Evolutionary conservation across 805 yeast genomes (phyloP), one percentile per base, ranked within the genome.

Genomic region (Lipomyces anomalus): DNA sequence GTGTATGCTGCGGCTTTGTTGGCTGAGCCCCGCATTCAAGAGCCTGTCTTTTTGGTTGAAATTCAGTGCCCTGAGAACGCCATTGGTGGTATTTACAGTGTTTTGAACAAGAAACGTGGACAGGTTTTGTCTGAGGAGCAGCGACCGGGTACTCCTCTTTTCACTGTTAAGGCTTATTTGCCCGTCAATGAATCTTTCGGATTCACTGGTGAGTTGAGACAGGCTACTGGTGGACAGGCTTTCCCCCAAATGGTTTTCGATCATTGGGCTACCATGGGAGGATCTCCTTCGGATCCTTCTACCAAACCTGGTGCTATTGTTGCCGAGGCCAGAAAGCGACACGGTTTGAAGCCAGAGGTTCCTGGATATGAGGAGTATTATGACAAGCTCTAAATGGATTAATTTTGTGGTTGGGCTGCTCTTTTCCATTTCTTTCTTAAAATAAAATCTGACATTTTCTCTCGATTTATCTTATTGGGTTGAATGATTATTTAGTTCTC

Each of bases 201-300:
- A 84, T 90, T 90, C 95, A 84, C 95, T 66, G 92, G 94, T 79
- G 95, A 89, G 69, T 84, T 90, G 70, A 87, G 98, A 82, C 97
- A 90, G 79, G 96, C 97, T 70, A 90, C 98, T 69, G 97, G 96
- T 85, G 98, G 98, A 75, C 98, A 90, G 82, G 98, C 98, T 74
- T 90, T 90, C 98, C 98, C 98, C 77, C 97, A 90, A 79, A 80
- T 92, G 95, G 94, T 92, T 74, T 92, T 90, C 76, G 97, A 92
- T 75, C 98, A 90, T 75, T 90, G 97, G 97, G 77, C 87, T 61
- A 73, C 86, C 65, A 76, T 92, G 79, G 67, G 69, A 62, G 95
- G 96, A 74, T 92, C 88, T 74, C 95, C 95, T 70, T 75, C 84
- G 61, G 97, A 90, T 75, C 82, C 89, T 69, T 61, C 82, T 65